Evolutionary conservation across 176 grass and related monocot genomes (phyloP).

Genomic region (Oryza punctata): DNA sequence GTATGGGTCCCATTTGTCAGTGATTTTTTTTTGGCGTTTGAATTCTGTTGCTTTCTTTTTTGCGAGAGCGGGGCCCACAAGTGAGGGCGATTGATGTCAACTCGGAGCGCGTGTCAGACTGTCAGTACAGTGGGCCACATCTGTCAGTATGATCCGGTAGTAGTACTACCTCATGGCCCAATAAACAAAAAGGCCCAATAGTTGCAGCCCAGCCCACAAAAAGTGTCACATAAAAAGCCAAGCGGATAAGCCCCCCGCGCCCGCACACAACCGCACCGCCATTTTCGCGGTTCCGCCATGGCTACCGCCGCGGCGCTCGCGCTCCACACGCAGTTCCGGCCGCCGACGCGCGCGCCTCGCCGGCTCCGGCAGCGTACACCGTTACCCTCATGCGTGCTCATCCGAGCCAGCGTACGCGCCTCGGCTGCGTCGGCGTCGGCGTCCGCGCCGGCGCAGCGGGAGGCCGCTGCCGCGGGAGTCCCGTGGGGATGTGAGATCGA

Average conservation of each 20-base stretch:
- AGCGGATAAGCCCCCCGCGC: slow-evolving; percentile 42
- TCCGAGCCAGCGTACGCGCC: slow-evolving; percentile 14
- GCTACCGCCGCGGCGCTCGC: slow-evolving; percentile 37
- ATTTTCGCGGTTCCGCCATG: slow-evolving; percentile 49
- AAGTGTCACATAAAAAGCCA: neutral
- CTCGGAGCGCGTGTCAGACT: too few relatives aligned
- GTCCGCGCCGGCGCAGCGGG: slow-evolving; percentile 34
- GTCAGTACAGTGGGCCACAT: neutral
- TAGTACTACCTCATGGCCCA: neutral
- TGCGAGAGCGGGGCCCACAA: neutral
- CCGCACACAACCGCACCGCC: slow-evolving; percentile 11
- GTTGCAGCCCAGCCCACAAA: neutral
- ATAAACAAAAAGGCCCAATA: too few relatives aligned
- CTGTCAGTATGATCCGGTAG: neutral
- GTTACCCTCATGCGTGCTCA: slow-evolving; percentile 8
- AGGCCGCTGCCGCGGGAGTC: slow-evolving; percentile 28
- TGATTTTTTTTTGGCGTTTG: neutral
- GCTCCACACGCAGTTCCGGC: slow-evolving; percentile 45
- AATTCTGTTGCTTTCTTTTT: neutral
- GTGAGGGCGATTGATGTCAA: too few relatives aligned
- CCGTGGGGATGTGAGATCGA: slow-evolving; percentile 96
- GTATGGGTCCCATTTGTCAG: slow-evolving; percentile 17
- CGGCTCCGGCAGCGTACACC: neutral
- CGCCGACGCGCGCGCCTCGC: slow-evolving; percentile 24
- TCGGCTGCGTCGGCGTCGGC: slow-evolving; percentile 41